Evolutionary conservation across 352 stramenopile species (phyloP).

Genomic region (Pythium aphanidermatum): DNA sequence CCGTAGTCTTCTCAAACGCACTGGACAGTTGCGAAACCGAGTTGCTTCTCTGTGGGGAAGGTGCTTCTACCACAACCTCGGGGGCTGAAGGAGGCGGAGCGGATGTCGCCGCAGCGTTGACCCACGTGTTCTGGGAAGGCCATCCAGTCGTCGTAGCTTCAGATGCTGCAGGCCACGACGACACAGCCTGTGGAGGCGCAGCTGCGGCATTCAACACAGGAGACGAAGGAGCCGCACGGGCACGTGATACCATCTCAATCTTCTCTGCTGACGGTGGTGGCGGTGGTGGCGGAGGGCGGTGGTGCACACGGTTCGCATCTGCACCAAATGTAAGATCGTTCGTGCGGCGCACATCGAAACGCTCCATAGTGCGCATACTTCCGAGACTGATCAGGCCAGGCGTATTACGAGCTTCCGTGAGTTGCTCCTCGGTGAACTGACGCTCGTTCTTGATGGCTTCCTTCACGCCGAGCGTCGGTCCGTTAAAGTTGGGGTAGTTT

Average conservation of each 20-base stretch:
- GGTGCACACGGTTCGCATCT: constrained; percentile 44
- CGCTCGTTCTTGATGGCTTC: constrained; percentile 75
- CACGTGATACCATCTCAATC: constrained; percentile 55
- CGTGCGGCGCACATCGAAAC: constrained; percentile 35
- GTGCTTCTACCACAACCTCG: no score
- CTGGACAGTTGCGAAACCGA: constrained; percentile 43
- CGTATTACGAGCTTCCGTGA: constrained; percentile 53
- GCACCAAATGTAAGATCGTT: constrained; percentile 77
- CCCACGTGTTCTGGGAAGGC: constrained; percentile 8
- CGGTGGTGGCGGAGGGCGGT: constrained; percentile 50
- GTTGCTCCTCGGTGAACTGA: constrained; percentile 60
- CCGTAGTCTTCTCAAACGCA: constrained; percentile 29
- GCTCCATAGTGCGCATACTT: constrained; percentile 68
- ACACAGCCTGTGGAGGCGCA: neutral
- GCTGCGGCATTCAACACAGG: neutral
- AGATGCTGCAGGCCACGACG: constrained; percentile 20
- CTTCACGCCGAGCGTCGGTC: constrained; percentile 75
- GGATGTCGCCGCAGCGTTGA: neutral
- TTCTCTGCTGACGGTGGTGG: constrained; percentile 71
- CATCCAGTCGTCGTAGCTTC: constrained; percentile 10
- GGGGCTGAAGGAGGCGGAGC: no score
- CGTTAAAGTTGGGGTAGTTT: constrained; percentile 62
- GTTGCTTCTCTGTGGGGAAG: constrained; percentile 27
- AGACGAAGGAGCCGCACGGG: constrained; percentile 26
- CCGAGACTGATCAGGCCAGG: constrained; percentile 60